Evolutionary conservation across 345 rosid species (phyloP).

Genomic region (Carallia brachiata): DNA sequence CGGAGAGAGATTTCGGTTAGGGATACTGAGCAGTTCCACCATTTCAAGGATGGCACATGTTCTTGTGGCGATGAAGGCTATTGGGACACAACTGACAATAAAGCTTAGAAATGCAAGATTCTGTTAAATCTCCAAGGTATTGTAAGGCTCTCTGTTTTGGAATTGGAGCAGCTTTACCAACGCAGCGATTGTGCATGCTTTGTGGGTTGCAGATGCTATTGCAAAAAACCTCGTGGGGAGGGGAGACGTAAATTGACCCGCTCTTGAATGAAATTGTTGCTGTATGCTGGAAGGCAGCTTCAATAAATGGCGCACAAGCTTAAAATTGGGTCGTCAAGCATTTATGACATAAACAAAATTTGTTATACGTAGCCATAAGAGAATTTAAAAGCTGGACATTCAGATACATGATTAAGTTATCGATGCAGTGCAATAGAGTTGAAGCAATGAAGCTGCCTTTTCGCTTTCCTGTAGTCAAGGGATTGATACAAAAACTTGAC

Average conservation of each 20-base stretch:
- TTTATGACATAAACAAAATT: no score
- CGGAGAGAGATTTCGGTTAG: constrained; percentile 33
- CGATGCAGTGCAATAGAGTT: no score
- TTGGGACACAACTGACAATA: constrained; percentile 26
- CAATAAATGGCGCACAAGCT: no score
- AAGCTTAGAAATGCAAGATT: neutral
- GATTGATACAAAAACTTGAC: neutral
- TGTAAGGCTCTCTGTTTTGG: neutral
- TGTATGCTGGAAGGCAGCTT: no score
- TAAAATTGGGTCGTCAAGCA: no score
- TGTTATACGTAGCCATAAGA: no score
- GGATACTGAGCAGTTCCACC: constrained; percentile 35
- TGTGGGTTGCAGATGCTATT: neutral
- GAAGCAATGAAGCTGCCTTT: no score
- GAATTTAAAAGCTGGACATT: no score
- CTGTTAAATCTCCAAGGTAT: neutral
- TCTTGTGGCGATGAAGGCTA: constrained; percentile 39
- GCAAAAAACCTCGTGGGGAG: neutral
- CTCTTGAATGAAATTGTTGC: no score
- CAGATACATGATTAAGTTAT: no score
- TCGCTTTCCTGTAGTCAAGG: no score
- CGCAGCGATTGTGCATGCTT: neutral
- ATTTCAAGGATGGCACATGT: constrained; percentile 33
- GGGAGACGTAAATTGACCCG: no score
- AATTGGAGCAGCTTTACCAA: neutral